phyloP scores from a whole-genome alignment of 176 grass and related monocot species.

The Oryza glaberrima region DNA sequence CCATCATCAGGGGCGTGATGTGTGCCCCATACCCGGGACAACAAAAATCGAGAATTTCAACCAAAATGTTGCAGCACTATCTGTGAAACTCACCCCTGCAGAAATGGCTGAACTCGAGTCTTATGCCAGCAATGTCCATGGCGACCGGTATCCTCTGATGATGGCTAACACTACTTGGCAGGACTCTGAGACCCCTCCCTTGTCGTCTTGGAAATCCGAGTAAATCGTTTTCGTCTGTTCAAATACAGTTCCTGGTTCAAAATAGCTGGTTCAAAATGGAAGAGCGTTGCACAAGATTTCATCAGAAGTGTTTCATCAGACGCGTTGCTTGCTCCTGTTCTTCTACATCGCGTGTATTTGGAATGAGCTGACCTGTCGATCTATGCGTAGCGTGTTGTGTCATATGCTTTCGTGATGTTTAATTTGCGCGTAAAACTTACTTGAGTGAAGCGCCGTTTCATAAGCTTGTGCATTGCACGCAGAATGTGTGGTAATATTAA shows the following conservation, averaged over 20 bases:
- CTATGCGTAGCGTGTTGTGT: no score
- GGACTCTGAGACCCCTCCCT: slow-evolving; percentile 47
- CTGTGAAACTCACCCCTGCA: slow-evolving; percentile 41
- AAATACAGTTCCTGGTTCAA: neutral
- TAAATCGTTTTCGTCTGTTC: neutral
- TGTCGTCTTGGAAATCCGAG: slow-evolving; percentile 45
- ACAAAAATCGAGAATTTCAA: slow-evolving; percentile 57
- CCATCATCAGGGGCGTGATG: slow-evolving; percentile 55
- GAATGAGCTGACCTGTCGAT: no score
- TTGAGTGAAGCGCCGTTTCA: no score
- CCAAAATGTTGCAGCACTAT: slow-evolving; percentile 40
- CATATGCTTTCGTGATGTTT: no score
- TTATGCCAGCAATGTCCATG: slow-evolving; percentile 7
- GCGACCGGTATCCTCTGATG: slow-evolving; percentile 15
- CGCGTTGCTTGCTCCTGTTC: neutral
- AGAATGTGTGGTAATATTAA: no score
- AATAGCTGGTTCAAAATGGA: neutral
- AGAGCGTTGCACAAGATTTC: neutral
- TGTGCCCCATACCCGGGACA: slow-evolving; percentile 57
- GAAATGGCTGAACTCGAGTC: slow-evolving; percentile 58
- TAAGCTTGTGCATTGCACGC: no score
- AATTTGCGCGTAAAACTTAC: no score
- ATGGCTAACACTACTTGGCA: slow-evolving; percentile 27
- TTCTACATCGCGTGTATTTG: neutral
- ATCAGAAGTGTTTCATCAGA: neutral